Evolutionary conservation across 306 rosid genomes (phyloP).

Genomic region (Oemleria cerasiformis): DNA sequence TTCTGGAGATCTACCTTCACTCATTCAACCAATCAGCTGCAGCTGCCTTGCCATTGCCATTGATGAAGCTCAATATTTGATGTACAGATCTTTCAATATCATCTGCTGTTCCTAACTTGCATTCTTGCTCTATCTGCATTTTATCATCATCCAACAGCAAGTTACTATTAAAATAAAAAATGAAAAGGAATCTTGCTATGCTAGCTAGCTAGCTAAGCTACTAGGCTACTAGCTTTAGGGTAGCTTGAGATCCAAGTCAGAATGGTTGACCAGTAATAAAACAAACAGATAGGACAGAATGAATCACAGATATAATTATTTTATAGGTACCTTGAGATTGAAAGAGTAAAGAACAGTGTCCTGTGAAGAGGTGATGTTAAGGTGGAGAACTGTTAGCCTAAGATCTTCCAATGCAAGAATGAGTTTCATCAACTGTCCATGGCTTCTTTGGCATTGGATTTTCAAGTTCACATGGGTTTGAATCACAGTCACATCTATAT

Average conservation of each 20-base stretch:
- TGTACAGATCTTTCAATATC: slow-evolving; percentile 77
- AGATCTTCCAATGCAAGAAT: slow-evolving; percentile 82
- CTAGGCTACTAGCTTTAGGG: background rate
- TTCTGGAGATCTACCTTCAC: background rate
- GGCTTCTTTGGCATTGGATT: slow-evolving; percentile 54
- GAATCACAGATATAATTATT: slow-evolving; percentile 10
- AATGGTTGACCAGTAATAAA: slow-evolving; percentile 43
- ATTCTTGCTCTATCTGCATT: slow-evolving; percentile 87
- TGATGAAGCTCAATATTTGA: slow-evolving; percentile 60
- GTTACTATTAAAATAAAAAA: too few relatives aligned
- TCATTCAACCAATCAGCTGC: slow-evolving; percentile 33
- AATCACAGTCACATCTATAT: slow-evolving; percentile 68
- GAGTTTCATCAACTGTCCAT: slow-evolving; percentile 64
- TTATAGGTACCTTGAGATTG: slow-evolving; percentile 80
- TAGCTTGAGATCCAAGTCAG: slow-evolving; percentile 52
- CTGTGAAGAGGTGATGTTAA: slow-evolving; percentile 69
- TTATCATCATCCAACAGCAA: too few relatives aligned
- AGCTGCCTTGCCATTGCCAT: slow-evolving; percentile 19
- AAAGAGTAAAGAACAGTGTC: slow-evolving; percentile 68
- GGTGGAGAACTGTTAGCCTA: slow-evolving; percentile 73
- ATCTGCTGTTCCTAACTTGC: slow-evolving; percentile 66
- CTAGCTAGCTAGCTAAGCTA: background rate
- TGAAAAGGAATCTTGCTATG: too few relatives aligned
- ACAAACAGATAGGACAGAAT: background rate
- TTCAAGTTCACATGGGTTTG: slow-evolving; percentile 93